A percentile compares a stretch with the other conserved stretches of the same genome.
These are phyloP conservation scores for Medicago arabica DNA, from an alignment of 306 rosid genomes.

Conservation along the genomic window DNA sequence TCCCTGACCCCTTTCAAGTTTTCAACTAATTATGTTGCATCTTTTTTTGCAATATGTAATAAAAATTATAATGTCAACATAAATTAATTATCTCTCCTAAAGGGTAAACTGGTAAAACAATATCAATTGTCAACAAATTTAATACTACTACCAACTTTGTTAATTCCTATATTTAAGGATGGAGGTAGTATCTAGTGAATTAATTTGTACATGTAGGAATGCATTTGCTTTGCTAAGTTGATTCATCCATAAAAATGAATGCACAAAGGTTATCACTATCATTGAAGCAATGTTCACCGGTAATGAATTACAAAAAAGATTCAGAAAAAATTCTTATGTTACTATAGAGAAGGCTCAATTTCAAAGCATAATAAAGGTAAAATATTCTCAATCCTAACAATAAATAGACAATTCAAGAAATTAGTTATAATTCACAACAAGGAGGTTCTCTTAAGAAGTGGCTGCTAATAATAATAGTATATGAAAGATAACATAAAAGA, in stretches of 20 bases:
- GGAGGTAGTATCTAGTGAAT: background rate
- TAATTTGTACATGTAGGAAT: background rate
- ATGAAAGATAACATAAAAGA: conserved; percentile 21
- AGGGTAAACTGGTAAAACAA: too few species aligned
- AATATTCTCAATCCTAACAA: conserved; percentile 24
- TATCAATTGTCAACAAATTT: too few species aligned
- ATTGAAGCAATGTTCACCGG: conserved; percentile 12
- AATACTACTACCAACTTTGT: too few species aligned
- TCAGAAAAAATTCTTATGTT: background rate
- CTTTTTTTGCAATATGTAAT: too few species aligned
- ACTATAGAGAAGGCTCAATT: conserved; percentile 19
- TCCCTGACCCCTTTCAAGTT: too few species aligned
- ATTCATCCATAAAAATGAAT: conserved; percentile 24
- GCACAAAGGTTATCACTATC: conserved; percentile 12
- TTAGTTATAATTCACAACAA: conserved; percentile 35
- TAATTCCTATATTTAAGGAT: too few species aligned
- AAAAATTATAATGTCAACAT: too few species aligned
- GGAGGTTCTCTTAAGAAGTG: conserved; percentile 4
- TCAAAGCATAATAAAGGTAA: background rate
- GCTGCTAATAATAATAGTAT: conserved; percentile 2
- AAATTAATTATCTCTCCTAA: too few species aligned
- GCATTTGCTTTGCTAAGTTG: conserved; percentile 4
- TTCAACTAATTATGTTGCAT: too few species aligned
- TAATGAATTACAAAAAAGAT: conserved; percentile 31
- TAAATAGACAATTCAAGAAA: conserved; percentile 7